A percentile compares a stretch with the other conserved stretches of the same genome.
Evolutionary conservation across 192 early-diverging fungal genomes (phyloP).

Genomic region (Coemansia asiatica): DNA sequence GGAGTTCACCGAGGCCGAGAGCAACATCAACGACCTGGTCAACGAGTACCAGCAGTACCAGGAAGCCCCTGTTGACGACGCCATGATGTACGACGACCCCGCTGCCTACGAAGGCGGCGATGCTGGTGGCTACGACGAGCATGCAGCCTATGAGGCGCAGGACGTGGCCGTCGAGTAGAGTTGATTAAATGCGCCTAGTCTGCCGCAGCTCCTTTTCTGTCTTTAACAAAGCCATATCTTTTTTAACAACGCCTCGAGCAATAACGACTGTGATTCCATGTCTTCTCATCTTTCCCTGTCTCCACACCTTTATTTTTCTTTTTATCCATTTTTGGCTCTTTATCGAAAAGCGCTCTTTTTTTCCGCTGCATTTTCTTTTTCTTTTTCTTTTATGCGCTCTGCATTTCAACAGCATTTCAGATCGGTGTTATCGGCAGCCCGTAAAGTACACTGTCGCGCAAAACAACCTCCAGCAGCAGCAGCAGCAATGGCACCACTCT

Average conservation of each 20-base stretch:
- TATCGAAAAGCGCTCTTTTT: too few relatives aligned
- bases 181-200: background rate
- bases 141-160: background rate
- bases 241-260: too few relatives aligned
- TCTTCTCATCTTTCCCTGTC: too few relatives aligned
- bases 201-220: background rate
- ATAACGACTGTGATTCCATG: too few relatives aligned
- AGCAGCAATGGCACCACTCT: background rate
- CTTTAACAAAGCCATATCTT: background rate
- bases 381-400: background rate
- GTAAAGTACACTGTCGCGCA: background rate
- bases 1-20: slow-evolving; percentile 75
- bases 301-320: background rate
- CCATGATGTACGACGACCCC: slow-evolving; percentile 55
- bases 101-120: slow-evolving; percentile 23
- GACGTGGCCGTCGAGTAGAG: background rate
- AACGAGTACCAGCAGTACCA: slow-evolving; percentile 97
- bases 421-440: background rate
- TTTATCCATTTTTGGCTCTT: background rate
- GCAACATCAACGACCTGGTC: slow-evolving; percentile 94
- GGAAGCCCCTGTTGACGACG: slow-evolving; percentile 63
- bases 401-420: background rate
- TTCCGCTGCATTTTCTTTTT: background rate
- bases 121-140: slow-evolving; percentile 9
- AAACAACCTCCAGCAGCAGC: background rate